Evolutionary conservation across 257 asterid genomes (phyloP), one percentile per base, ranked within the genome.

Genomic region (Euphrasia confusa): DNA sequence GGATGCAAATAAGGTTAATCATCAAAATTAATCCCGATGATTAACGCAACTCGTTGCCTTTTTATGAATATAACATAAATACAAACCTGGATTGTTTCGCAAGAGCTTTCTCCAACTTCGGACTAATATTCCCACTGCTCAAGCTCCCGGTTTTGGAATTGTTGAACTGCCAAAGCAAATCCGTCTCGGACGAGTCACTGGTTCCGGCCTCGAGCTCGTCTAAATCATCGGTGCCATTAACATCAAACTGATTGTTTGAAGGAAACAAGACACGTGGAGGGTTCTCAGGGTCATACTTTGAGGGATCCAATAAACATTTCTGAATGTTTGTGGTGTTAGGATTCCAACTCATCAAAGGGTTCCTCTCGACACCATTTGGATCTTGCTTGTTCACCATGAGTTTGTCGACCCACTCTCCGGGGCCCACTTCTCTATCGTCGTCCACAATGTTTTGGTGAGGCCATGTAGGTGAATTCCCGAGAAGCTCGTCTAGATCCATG

Each of bases 361-460:
- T 37, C 11, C n/a, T 81, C 63, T 67, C 78, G 13, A 66, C 66
- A 18, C 79, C 79, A 26, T 60, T 45, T 4, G 52, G 64, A 49
- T 85, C 95, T 73, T 80, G 90, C 82, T 78, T 87, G 86, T 89
- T 89, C 70, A 92, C 95, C 98, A 92, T 92, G 64, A 83, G 84
- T 77, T 92, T 92, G 84, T 92, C 98, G 60, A 88, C 93, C 98
- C 98, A 92, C 72, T 84, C 98, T 39, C 90, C 95, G 1, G 89
- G 67, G 71, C 82, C 77, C 42, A 74, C 67, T 65, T 88, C 96
- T 76, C 77, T 78, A 28, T 86, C 96, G 42, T 84, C 89, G n/a
- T 72, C 90, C 27, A 60, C 76, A 14, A 68, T 69, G 76, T 69
- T 76, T 71, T 72, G 94, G 66, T 72, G 95, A 17, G 98, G 95